phyloP scores from a whole-genome alignment of 2,329 filamentous ascomycete genomes.

The Dactylellina sp. region DNA sequence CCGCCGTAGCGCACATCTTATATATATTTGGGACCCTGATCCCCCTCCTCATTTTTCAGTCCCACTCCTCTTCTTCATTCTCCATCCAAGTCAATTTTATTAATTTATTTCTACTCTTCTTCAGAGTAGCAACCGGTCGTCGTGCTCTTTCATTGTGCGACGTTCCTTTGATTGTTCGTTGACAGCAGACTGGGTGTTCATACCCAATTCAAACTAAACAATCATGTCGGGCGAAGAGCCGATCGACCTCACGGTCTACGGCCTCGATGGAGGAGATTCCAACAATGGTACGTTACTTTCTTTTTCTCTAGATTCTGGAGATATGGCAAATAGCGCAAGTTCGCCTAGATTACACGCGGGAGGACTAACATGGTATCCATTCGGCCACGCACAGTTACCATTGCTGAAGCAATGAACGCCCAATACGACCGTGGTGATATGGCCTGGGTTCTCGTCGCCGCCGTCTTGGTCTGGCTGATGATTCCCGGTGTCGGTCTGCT shows the following conservation, averaged over 20 bases:
- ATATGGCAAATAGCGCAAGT: neutral
- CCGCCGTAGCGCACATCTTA: slow-evolving; percentile 26
- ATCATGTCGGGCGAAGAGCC: slow-evolving; percentile 41
- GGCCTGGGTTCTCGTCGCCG: slow-evolving; percentile 79
- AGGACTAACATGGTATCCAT: slow-evolving; percentile 11
- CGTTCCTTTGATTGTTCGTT: slow-evolving; percentile 21
- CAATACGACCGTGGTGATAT: slow-evolving; percentile 72
- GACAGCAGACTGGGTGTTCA: neutral
- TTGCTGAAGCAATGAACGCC: slow-evolving; percentile 48
- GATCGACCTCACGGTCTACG: slow-evolving; percentile 44
- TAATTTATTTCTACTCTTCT: slow-evolving; percentile 16
- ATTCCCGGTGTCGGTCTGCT: slow-evolving; percentile 75
- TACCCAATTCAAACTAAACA: slow-evolving; percentile 7
- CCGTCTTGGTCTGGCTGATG: slow-evolving; percentile 72
- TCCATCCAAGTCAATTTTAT: slow-evolving; percentile 22
- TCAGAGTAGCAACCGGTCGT: neutral
- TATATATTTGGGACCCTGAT: slow-evolving; percentile 56
- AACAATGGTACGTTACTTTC: slow-evolving; percentile 37
- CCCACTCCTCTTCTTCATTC: slow-evolving; percentile 15
- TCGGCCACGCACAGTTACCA: slow-evolving; percentile 29
- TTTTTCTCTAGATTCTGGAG: neutral
- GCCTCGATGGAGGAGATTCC: slow-evolving; percentile 49
- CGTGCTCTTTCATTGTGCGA: slow-evolving; percentile 11
- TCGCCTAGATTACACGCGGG: neutral
- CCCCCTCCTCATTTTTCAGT: slow-evolving; percentile 19